Evolutionary conservation across 73 alveolate genomes (phyloP), one percentile per base, ranked within the genome.

Genomic region (Paramecium tetraurelia): DNA sequence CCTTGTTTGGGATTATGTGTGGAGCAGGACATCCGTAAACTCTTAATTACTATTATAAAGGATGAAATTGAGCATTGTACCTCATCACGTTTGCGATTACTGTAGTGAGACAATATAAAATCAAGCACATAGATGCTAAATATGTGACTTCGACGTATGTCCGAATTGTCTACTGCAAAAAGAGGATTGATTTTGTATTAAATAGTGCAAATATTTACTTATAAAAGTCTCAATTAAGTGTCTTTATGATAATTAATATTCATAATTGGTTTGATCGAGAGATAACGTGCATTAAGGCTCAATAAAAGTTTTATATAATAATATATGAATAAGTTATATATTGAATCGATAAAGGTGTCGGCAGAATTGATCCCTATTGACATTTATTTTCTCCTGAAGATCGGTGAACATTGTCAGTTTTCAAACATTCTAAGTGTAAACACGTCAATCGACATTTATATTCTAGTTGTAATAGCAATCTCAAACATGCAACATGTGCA

Each of bases 11-110:
- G 16, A 75, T 75, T 12, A 75, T 75, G 18, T 75, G 87, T 75
- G 87, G 87, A 35, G 87, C 87, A 38, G 87, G 87, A 29, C 87
- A 75, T 75, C 68, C 58, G 87, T 75, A 75, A 38, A 29, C 38
- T 75, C 16, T 10, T 75, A 38, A 29, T 35, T 35, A 38, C 33
- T 75, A 29, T 75, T 75, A 16, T 16, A 68, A 68, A 75, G 87
- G 35, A 75, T 75, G 87, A 38, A 75, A 75, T 29, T 18, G 36
- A 21, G 38, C 24, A 22, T 29, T 16, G 87, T 75, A n/a, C 87
- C 63, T 38, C 59, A 75, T 75, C 87, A 75, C 40, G 46, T 75
- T 5, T 75, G 87, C 68, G 87, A 75, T 75, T 21, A 75, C 40
- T 75, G 87, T 20, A 75, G 87, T 75, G 87, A 35, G n/a, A 75